A percentile compares a stretch with the other conserved stretches of the same genome.
Evolutionary conservation across 306 rosid genomes (phyloP).

Genomic region (Vigna unguiculata): DNA sequence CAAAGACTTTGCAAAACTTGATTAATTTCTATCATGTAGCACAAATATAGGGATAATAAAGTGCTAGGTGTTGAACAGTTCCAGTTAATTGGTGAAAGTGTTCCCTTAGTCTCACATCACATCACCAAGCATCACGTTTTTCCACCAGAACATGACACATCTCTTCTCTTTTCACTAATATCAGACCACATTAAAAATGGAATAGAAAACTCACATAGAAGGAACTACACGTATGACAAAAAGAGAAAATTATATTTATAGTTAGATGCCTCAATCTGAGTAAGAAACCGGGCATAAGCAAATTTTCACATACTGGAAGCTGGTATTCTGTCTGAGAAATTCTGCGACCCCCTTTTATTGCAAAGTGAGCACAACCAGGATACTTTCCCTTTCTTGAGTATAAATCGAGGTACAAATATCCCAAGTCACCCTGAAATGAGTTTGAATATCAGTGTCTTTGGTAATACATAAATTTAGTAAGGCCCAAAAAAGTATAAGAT

Average conservation of each 20-base stretch:
- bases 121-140: neutral
- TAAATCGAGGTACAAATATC: constrained; percentile 60
- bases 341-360: constrained; percentile 60
- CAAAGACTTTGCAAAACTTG: no score
- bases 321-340: constrained; percentile 64
- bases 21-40: neutral
- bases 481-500: neutral
- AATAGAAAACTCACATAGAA: neutral
- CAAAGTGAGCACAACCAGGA: constrained; percentile 69
- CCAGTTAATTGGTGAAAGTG: constrained; percentile 5
- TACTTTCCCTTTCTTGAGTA: constrained; percentile 61
- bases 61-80: neutral
- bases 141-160: neutral
- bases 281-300: constrained; percentile 14
- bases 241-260: constrained; percentile 31
- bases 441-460: constrained; percentile 25
- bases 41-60: neutral
- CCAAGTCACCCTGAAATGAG: constrained; percentile 60
- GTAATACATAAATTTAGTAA: constrained; percentile 18
- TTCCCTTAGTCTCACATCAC: neutral
- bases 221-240: constrained; percentile 9
- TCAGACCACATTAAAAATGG: neutral
- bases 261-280: constrained; percentile 12
- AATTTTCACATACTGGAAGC: constrained; percentile 57
- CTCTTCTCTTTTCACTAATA: constrained; percentile 15